Conservation (phyloP, 106 monocot genomes). For the Dioscorea alata region DNA sequence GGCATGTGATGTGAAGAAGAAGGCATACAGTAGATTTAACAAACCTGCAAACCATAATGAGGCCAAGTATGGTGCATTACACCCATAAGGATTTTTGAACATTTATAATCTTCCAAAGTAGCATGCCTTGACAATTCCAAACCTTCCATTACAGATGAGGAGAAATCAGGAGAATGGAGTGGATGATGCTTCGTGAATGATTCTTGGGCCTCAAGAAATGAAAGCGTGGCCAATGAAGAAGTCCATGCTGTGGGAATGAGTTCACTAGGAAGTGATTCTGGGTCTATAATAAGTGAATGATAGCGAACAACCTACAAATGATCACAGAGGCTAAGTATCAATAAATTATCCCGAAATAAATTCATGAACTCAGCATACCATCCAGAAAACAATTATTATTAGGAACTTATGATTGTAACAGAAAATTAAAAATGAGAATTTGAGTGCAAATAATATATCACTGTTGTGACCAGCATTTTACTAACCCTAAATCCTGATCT, state of each 20-base stretch:
- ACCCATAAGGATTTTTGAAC: slow-evolving; percentile 71
- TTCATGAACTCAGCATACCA: background rate
- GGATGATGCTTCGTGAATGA: slow-evolving; percentile 8
- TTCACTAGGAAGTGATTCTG: slow-evolving; percentile 65
- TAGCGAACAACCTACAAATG: slow-evolving; percentile 79
- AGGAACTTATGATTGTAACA: background rate
- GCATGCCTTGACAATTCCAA: slow-evolving; percentile 3
- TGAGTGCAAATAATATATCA: background rate
- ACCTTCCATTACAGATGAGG: slow-evolving; percentile 13
- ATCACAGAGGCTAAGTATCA: background rate
- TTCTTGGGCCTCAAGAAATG: slow-evolving; percentile 40
- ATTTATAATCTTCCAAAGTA: slow-evolving; percentile 7
- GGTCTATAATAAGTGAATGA: slow-evolving; percentile 86
- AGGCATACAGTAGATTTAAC: slow-evolving; percentile 1
- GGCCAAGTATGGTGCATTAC: slow-evolving; percentile 67
- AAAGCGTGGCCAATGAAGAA: slow-evolving; percentile 31
- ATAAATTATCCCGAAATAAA: background rate
- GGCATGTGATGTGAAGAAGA: background rate
- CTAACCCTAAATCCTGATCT: slow-evolving; percentile 92
- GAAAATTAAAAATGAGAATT: background rate
- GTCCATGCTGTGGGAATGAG: slow-evolving; percentile 90
- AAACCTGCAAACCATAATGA: slow-evolving; percentile 96
- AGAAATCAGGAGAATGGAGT: slow-evolving; percentile 16
- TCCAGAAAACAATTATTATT: background rate
- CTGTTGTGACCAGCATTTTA: background rate